Conservation (phyloP, 352 stramenopile genomes). For the Paralagenidium karlingii region DNA sequence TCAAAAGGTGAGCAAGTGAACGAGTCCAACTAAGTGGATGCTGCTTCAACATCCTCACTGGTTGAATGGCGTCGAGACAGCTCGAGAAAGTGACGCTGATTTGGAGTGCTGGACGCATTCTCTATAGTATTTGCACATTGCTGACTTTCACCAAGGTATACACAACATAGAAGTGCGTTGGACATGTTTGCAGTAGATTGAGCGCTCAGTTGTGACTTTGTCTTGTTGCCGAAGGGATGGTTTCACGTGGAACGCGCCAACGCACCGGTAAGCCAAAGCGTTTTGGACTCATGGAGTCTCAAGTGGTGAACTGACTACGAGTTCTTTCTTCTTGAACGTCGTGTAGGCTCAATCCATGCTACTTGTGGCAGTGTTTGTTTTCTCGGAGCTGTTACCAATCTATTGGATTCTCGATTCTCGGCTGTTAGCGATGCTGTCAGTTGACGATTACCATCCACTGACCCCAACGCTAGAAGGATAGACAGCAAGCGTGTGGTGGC, state of each 20-base stretch:
- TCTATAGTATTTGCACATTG: slow-evolving; percentile 82
- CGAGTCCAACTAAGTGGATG: too few relatives aligned
- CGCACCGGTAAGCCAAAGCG: slow-evolving; percentile 24
- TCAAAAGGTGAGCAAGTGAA: slow-evolving; percentile 30
- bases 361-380: slow-evolving; percentile 67
- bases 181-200: too few relatives aligned
- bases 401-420: slow-evolving; percentile 66
- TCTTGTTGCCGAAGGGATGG: slow-evolving; percentile 36
- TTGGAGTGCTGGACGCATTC: slow-evolving; percentile 76
- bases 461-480: too few relatives aligned
- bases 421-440: slow-evolving; percentile 63
- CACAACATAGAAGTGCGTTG: background rate
- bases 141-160: slow-evolving; percentile 76
- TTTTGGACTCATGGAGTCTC: background rate
- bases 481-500: too few relatives aligned
- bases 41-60: too few relatives aligned
- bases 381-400: slow-evolving; percentile 62
- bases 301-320: background rate
- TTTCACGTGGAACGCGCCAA: slow-evolving; percentile 67
- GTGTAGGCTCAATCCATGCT: slow-evolving; percentile 77
- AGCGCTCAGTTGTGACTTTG: background rate
- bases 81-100: slow-evolving; percentile 46
- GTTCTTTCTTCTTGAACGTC: background rate
- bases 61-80: too few relatives aligned
- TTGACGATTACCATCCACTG: slow-evolving; percentile 68